Evolutionary conservation across 192 early-diverging fungal genomes (phyloP).

Genomic region (Coemansia sp.): DNA sequence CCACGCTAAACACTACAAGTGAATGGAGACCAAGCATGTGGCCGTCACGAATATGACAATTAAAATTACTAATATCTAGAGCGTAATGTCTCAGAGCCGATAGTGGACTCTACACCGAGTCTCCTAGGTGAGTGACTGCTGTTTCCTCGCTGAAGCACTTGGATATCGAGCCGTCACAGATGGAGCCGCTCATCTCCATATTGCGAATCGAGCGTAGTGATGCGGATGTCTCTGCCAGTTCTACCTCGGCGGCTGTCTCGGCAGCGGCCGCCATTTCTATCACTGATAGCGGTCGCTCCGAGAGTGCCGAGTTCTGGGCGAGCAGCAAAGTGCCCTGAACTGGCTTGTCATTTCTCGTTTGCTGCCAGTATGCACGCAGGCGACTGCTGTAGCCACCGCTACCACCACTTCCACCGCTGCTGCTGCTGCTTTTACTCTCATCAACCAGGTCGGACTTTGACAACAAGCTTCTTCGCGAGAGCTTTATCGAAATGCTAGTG

Average conservation of each 20-base stretch:
- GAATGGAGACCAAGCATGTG: not conserved
- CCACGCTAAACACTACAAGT: not conserved
- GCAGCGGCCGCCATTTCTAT: slow-evolving; percentile 31
- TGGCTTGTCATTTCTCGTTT: not conserved
- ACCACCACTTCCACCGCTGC: not conserved
- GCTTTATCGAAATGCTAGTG: not conserved
- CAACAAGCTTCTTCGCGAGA: not conserved
- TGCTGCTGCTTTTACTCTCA: slow-evolving; percentile 1
- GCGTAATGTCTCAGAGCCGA: not conserved
- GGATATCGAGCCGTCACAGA: not conserved
- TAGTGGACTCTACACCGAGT: not conserved
- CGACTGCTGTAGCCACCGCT: not conserved
- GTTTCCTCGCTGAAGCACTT: not conserved
- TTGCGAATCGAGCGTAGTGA: slow-evolving; percentile 11
- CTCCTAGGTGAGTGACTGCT: not conserved
- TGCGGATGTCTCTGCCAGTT: slow-evolving; percentile 26
- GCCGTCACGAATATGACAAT: not conserved
- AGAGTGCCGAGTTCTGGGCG: not conserved
- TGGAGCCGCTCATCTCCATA: not conserved
- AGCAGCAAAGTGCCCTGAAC: not conserved
- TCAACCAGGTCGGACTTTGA: not conserved
- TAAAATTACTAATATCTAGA: not conserved
- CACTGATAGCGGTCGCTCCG: slow-evolving; percentile 3
- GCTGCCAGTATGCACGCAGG: not conserved
- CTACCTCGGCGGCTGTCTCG: slow-evolving; percentile 27